Conservation (phyloP, 176 grass and related monocot genomes). For the Triticum turgidum region DNA sequence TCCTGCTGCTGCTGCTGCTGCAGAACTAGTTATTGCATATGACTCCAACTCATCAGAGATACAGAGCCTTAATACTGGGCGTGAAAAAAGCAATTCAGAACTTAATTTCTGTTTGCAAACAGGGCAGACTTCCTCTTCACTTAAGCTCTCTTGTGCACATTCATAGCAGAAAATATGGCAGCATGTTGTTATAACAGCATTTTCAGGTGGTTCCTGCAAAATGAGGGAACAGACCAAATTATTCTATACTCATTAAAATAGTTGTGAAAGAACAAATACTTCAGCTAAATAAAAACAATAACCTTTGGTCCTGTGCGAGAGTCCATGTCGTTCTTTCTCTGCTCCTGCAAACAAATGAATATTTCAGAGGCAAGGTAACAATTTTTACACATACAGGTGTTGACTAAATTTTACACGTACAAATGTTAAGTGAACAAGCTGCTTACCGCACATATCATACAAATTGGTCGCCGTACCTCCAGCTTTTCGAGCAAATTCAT, state of each 20-base stretch:
- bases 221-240: neutral
- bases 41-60: conserved; percentile 42
- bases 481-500: conserved; percentile 60
- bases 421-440: conserved; percentile 7
- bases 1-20: conserved; percentile 14
- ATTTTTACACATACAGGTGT: neutral
- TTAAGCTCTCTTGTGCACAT: conserved; percentile 63
- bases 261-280: conserved; percentile 5
- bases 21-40: conserved; percentile 28
- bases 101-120: conserved; percentile 53
- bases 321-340: neutral
- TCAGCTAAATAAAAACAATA: conserved; percentile 4
- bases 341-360: neutral
- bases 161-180: conserved; percentile 94
- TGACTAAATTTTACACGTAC: neutral
- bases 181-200: conserved; percentile 73
- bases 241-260: neutral
- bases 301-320: neutral
- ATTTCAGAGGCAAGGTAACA: neutral
- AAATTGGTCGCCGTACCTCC: conserved; percentile 60
- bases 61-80: conserved; percentile 51
- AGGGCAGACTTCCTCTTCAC: conserved; percentile 63
- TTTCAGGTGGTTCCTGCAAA: conserved; percentile 83
- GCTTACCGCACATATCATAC: conserved; percentile 77
- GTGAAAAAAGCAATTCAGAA: conserved; percentile 60